phyloP scores from a whole-genome alignment of 2,329 filamentous ascomycete genomes.

The Knufia petricola region DNA sequence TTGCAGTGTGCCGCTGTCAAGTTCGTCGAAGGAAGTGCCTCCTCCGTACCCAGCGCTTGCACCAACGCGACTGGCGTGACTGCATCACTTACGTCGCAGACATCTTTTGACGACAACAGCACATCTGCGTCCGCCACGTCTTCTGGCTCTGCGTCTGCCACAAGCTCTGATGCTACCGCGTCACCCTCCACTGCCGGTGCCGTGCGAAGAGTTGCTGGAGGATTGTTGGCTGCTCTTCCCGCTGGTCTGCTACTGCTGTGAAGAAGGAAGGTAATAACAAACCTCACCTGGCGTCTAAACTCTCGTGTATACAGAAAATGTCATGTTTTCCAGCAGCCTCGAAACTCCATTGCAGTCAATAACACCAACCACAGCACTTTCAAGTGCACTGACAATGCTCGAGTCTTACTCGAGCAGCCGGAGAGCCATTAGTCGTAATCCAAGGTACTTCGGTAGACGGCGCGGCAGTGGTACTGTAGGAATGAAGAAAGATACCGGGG shows the following conservation, averaged over 20 bases:
- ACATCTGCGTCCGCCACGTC: background rate
- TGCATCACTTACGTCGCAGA: conserved; percentile 25
- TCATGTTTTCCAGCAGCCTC: too few relatives aligned
- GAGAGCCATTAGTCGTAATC: too few relatives aligned
- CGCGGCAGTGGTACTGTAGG: too few relatives aligned
- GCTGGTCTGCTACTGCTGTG: conserved; percentile 1
- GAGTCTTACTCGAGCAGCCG: too few relatives aligned
- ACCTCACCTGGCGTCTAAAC: background rate
- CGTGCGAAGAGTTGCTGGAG: background rate
- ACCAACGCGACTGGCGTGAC: conserved; percentile 49
- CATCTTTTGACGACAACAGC: conserved; percentile 12
- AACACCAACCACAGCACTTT: too few relatives aligned
- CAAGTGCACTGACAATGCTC: too few relatives aligned
- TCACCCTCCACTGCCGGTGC: background rate
- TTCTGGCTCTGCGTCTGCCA: conserved; percentile 9
- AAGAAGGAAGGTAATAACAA: background rate
- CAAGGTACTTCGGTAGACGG: too few relatives aligned
- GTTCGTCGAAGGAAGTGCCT: conserved; percentile 16
- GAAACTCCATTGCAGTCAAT: too few relatives aligned
- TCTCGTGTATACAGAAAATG: too few relatives aligned
- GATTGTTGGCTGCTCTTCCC: background rate
- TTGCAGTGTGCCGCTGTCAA: conserved; percentile 19
- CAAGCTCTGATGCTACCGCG: conserved; percentile 1
- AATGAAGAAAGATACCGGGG: too few relatives aligned
- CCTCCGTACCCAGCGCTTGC: conserved; percentile 38